phyloP scores from a whole-genome alignment of 2,329 filamentous ascomycete genomes.

The Paramyrothecium roridum region DNA sequence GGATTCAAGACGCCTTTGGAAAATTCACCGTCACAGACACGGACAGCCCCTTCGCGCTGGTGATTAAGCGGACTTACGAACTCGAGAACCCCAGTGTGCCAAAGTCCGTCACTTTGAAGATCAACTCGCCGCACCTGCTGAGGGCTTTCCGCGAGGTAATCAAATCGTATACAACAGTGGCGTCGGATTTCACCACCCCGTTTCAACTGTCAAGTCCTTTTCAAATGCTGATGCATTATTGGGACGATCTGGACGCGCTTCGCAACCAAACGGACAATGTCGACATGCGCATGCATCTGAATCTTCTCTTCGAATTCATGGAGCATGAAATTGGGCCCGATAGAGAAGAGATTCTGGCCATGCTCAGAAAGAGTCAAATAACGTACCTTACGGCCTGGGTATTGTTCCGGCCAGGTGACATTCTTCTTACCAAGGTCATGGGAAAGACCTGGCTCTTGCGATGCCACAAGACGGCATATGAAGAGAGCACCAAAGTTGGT shows the following conservation, averaged over 20 bases:
- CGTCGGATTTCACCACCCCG: background rate
- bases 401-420: background rate
- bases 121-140: background rate
- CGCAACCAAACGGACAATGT: background rate
- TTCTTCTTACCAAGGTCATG: background rate
- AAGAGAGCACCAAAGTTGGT: background rate
- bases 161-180: background rate
- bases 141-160: background rate
- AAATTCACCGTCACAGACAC: background rate
- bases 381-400: background rate
- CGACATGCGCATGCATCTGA: background rate
- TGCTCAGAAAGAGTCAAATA: background rate
- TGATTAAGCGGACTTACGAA: background rate
- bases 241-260: background rate
- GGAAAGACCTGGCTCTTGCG: background rate
- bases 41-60: background rate
- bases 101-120: background rate
- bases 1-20: background rate
- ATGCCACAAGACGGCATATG: background rate
- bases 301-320: background rate
- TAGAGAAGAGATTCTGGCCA: background rate
- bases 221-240: constrained; percentile 1
- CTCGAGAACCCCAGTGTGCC: background rate
- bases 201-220: background rate
- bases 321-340: constrained; percentile 1